phyloP scores from a whole-genome alignment of 2,329 filamentous ascomycete species.

The Aspergillus tubingensis region DNA sequence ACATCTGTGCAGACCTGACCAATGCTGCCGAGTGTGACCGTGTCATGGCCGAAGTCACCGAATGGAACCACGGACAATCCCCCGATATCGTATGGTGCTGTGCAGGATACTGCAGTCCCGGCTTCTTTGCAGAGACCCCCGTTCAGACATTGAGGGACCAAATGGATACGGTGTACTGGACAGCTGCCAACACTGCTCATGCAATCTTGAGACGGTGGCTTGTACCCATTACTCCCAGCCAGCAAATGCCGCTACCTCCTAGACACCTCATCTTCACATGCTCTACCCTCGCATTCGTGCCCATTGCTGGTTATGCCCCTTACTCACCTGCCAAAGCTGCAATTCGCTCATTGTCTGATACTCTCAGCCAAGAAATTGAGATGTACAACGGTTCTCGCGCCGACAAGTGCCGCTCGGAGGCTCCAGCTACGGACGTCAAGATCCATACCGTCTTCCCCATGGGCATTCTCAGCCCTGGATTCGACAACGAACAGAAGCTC shows the following conservation, averaged over 20 bases:
- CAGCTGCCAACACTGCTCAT: slow-evolving; percentile 81
- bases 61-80: slow-evolving; percentile 72
- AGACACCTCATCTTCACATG: slow-evolving; percentile 88
- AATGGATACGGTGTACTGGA: slow-evolving; percentile 94
- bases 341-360: slow-evolving; percentile 78
- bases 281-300: slow-evolving; percentile 72
- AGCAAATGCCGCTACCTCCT: slow-evolving; percentile 35
- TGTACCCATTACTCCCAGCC: slow-evolving; percentile 34
- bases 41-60: slow-evolving; percentile 69
- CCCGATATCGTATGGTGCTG: slow-evolving; percentile 92
- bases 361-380: slow-evolving; percentile 77
- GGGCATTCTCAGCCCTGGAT: slow-evolving; percentile 75
- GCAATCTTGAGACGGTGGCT: slow-evolving; percentile 77
- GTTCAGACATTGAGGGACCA: slow-evolving; percentile 68
- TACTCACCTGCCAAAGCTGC: slow-evolving; percentile 87
- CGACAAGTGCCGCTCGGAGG: slow-evolving; percentile 37
- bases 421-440: slow-evolving; percentile 66
- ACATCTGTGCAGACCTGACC: slow-evolving; percentile 80
- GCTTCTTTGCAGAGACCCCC: slow-evolving; percentile 75
- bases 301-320: slow-evolving; percentile 76
- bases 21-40: slow-evolving; percentile 67
- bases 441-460: slow-evolving; percentile 83
- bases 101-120: slow-evolving; percentile 72
- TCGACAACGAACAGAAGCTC: slow-evolving; percentile 70
- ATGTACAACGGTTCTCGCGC: slow-evolving; percentile 72